Conservation (phyloP, 2,329 filamentous ascomycete species). For the Trichoderma harzianum region DNA sequence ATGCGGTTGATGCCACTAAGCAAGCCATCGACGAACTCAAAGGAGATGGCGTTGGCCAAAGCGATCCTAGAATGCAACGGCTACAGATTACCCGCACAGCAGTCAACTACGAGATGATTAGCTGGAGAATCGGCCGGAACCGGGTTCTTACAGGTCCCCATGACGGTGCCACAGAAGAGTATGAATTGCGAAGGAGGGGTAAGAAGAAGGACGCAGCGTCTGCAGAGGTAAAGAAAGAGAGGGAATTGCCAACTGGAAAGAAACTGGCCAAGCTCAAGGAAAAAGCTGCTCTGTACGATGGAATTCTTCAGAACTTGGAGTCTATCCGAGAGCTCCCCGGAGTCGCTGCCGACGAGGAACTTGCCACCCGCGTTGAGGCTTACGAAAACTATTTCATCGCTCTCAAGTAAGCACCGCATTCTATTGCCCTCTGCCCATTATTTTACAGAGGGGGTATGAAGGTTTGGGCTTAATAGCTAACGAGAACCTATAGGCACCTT, state of each 20-base stretch:
- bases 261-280: constrained; percentile 80
- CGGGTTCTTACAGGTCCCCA: constrained; percentile 78
- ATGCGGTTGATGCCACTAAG: constrained; percentile 90
- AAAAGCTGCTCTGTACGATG: constrained; percentile 84
- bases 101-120: constrained; percentile 90
- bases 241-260: constrained; percentile 67
- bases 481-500: constrained; percentile 58
- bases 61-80: constrained; percentile 85
- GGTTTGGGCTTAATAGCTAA: not conserved
- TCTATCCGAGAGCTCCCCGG: constrained; percentile 86
- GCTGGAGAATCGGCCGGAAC: constrained; percentile 92
- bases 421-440: not conserved
- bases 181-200: constrained; percentile 49
- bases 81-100: constrained; percentile 89
- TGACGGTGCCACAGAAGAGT: constrained; percentile 66
- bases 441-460: not conserved
- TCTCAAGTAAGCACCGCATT: constrained; percentile 63
- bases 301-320: constrained; percentile 84
- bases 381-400: constrained; percentile 83
- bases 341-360: constrained; percentile 75
- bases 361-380: constrained; percentile 73
- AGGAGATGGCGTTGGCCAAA: constrained; percentile 76
- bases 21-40: constrained; percentile 87
- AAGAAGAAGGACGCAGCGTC: constrained; percentile 45
- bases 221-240: constrained; percentile 42